These are phyloP conservation scores for Boletus huronensis DNA, from an alignment of 768 basidiomycete genomes.

Conservation along the genomic window DNA sequence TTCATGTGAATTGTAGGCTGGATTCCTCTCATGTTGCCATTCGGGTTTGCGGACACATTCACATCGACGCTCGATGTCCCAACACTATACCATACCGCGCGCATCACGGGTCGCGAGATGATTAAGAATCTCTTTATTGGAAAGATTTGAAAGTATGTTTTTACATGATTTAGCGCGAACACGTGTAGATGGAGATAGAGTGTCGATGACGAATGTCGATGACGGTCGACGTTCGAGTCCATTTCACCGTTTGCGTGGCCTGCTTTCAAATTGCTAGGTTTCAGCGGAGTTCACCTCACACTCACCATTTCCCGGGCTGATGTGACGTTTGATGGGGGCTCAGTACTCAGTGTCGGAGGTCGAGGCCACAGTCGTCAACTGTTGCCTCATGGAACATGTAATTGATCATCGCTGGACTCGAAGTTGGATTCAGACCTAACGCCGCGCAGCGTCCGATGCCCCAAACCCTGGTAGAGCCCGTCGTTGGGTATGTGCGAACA, in stretches of 20 bases:
- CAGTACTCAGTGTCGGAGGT: not conserved
- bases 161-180: not conserved
- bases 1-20: constrained; percentile 58
- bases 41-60: constrained; percentile 83
- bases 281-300: not conserved
- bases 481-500: not conserved
- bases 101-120: constrained; percentile 82
- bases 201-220: not conserved
- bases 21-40: constrained; percentile 96
- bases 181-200: not conserved
- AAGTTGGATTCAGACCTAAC: not conserved
- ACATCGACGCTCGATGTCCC: constrained; percentile 87
- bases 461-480: not conserved
- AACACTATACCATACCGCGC: constrained; percentile 73
- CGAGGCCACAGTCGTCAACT: not conserved
- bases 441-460: not conserved
- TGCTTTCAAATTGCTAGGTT: not conserved
- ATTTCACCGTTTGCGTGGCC: not conserved
- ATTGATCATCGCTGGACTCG: not conserved
- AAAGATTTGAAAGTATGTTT: constrained; percentile 59
- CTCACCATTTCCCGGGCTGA: not conserved
- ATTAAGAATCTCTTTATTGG: constrained; percentile 75
- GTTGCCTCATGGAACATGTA: not conserved
- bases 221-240: not conserved
- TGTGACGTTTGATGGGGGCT: not conserved